Percentiles rank a stretch among this genome's conserved stretches.
Evolutionary conservation across 2,329 filamentous ascomycete genomes (phyloP).

Genomic region (Penicillium sp.): DNA sequence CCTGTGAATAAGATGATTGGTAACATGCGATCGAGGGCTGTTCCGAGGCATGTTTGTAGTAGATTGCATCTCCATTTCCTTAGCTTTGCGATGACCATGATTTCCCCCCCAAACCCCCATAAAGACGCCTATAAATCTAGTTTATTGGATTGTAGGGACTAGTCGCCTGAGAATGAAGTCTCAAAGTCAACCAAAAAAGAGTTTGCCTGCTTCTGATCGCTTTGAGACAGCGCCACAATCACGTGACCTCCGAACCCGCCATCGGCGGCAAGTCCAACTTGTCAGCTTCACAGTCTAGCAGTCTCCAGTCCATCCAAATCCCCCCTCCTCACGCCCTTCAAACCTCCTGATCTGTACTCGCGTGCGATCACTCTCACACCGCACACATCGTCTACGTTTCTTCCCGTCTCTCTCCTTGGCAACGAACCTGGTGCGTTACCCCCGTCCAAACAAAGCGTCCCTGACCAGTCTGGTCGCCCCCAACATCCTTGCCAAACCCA

Average conservation of each 20-base stretch:
- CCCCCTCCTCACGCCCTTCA: not conserved
- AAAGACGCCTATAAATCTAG: not conserved
- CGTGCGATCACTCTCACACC: not conserved
- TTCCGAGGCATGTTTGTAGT: slow-evolving; percentile 1
- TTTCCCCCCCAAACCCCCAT: not conserved
- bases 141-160: not conserved
- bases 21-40: not conserved
- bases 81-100: not conserved
- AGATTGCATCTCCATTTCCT: not conserved
- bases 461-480: slow-evolving; percentile 13
- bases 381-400: not conserved
- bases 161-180: not conserved
- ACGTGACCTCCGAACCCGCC: slow-evolving; percentile 23
- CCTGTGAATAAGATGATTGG: not conserved
- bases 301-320: slow-evolving; percentile 7
- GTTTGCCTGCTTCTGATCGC: slow-evolving; percentile 1
- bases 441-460: slow-evolving; percentile 20
- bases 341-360: not conserved
- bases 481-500: slow-evolving; percentile 9
- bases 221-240: slow-evolving; percentile 23
- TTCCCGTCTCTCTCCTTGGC: not conserved
- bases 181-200: not conserved
- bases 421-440: slow-evolving; percentile 6
- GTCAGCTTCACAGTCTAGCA: slow-evolving; percentile 21
- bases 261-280: slow-evolving; percentile 22